Evolutionary conservation across 1,284 basidiomycete genomes (phyloP).

Genomic region (Cronartium quercuum): DNA sequence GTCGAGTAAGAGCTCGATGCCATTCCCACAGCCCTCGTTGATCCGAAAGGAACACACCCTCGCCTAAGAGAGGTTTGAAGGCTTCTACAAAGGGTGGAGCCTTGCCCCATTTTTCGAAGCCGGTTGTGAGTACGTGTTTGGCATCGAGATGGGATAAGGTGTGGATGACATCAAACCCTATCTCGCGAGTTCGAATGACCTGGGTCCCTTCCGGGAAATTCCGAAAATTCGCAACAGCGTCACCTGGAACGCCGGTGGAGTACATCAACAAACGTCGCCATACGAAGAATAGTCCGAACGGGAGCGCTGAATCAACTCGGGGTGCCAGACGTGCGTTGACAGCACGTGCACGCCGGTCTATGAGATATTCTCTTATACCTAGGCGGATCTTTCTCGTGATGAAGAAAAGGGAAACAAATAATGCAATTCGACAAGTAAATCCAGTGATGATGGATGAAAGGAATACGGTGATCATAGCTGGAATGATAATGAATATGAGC

Average conservation of each 20-base stretch:
- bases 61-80: conserved; percentile 9
- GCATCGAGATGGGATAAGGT: conserved; percentile 32
- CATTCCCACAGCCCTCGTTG: conserved; percentile 45
- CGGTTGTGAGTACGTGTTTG: conserved; percentile 34
- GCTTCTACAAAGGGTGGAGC: conserved; percentile 10
- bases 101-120: conserved; percentile 32
- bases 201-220: neutral
- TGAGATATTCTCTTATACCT: neutral
- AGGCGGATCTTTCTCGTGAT: conserved; percentile 20
- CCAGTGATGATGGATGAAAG: too few relatives aligned
- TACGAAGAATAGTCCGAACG: conserved; percentile 30
- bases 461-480: too few relatives aligned
- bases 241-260: neutral
- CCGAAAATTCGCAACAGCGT: neutral
- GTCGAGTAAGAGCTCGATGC: conserved; percentile 63
- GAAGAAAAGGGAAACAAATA: conserved; percentile 9
- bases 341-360: neutral
- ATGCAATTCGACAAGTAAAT: conserved; percentile 7
- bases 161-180: conserved; percentile 18
- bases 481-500: too few relatives aligned
- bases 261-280: neutral
- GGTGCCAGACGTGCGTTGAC: conserved; percentile 16
- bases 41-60: conserved; percentile 10
- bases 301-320: conserved; percentile 6
- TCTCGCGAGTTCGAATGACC: conserved; percentile 14